These are phyloP conservation scores for Melaleuca quinquenervia DNA, from an alignment of 345 rosid genomes.

Conservation along the genomic window DNA sequence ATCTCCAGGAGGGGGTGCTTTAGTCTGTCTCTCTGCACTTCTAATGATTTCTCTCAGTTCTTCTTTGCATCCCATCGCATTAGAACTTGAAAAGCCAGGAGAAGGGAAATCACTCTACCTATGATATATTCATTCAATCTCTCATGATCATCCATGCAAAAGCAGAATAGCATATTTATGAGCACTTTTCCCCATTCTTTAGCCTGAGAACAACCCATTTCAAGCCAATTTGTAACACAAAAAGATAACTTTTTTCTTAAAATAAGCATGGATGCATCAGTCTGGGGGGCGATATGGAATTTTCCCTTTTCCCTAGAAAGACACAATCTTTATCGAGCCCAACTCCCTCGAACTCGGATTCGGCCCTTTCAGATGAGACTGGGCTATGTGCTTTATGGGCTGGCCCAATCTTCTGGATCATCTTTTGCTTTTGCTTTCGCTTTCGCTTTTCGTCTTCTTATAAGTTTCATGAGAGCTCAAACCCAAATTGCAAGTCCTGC, in stretches of 20 bases:
- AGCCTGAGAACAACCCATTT: neutral
- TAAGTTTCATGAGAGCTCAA: neutral
- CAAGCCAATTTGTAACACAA: neutral
- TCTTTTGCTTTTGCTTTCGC: neutral
- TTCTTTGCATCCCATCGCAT: neutral
- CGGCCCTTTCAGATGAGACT: neutral
- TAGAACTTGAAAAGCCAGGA: neutral
- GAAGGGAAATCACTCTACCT: neutral
- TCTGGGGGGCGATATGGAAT: neutral
- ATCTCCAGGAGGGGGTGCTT: neutral
- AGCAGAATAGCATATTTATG: neutral
- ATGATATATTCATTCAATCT: neutral
- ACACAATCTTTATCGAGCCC: neutral
- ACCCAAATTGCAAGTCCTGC: neutral
- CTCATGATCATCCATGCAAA: neutral
- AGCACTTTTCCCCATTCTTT: neutral
- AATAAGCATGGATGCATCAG: no score
- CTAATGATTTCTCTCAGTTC: neutral
- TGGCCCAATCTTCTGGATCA: neutral
- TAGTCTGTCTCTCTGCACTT: neutral
- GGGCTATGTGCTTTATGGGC: neutral
- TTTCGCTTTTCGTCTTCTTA: neutral
- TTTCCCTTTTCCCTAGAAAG: neutral
- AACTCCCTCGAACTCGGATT: neutral
- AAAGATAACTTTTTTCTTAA: neutral